Base-by-base conservation (phyloP, 208 protist genomes). In the Wallacemonas sp. region DNA sequence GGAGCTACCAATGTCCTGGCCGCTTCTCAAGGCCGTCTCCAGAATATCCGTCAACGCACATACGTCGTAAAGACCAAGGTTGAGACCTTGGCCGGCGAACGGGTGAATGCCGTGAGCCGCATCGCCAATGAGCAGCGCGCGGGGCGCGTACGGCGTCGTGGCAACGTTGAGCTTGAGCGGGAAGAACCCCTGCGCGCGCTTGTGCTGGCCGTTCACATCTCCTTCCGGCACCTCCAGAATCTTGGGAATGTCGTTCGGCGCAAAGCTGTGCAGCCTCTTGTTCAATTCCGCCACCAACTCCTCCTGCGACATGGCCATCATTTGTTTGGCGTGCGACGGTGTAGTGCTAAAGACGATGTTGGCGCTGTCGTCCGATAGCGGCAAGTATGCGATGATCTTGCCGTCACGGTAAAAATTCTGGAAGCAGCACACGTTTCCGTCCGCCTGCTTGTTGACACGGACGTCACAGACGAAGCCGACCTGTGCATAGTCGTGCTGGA, bases 21-120 rank as follows among this genome's bases (percentile, higher is more conserved):
- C 91, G 33, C 65, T 70, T 10, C 76, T 54, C 32, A 96, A 73
- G 6, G 84, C 85, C 26, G 68, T 50, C 63, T 92, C 81, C 42
- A 94, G 39, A 24, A 91, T 65, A 19, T 78, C 68, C 0, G 74
- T 78, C 52, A 96, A 70, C 0, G 81, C 81, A 58, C 84, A 93
- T 6, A 92, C 72, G 71, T 96, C 89, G 71, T 94, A 91, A 41
- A 98, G 73, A 29, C 92, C 94, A 36, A 96, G 77, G 76, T 98
- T 98, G 39, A 97, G 78, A 0, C 92, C 94, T 65, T 98, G 94
- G 0, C 94, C 94, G 3, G 92, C 92, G 29, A 98, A 90, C 15
- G 92, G 94, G 74, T 97, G 92, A 61, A 98, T 92, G 13, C 84
- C 71, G 79, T 97, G 92, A 0, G 94, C 94, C 5, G 94, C 91